A percentile compares a stretch with the other conserved stretches of the same genome.
These are phyloP conservation scores for Colletotrichum plurivorum DNA, from an alignment of 2,329 filamentous ascomycete species.

Conservation along the genomic window DNA sequence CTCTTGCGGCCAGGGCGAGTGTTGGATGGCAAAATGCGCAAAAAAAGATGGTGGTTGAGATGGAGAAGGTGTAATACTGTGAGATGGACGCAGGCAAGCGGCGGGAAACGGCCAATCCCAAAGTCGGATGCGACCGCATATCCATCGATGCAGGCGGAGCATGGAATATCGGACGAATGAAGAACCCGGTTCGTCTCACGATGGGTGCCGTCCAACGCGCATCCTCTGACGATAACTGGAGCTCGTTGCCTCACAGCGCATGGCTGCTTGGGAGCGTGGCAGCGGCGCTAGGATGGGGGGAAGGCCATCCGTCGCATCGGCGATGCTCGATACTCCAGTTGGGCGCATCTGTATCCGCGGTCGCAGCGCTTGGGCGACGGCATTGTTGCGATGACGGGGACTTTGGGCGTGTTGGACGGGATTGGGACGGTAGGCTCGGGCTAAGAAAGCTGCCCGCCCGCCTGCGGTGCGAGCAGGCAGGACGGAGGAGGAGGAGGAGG, in stretches of 20 bases:
- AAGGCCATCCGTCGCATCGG: constrained; percentile 21
- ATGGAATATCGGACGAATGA: constrained; percentile 38
- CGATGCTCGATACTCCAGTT: constrained; percentile 34
- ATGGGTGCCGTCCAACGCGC: constrained; percentile 26
- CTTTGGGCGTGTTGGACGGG: neutral
- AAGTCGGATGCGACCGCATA: constrained; percentile 21
- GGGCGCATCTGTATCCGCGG: constrained; percentile 25
- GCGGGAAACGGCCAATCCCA: constrained; percentile 21
- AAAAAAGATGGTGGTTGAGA: no score
- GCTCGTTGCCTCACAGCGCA: constrained; percentile 36
- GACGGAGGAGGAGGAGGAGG: neutral
- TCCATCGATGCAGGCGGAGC: constrained; percentile 23
- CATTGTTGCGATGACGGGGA: constrained; percentile 1
- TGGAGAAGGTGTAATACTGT: neutral
- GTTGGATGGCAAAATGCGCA: neutral
- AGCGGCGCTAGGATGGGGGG: constrained; percentile 26
- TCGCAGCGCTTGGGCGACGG: constrained; percentile 20
- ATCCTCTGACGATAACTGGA: constrained; percentile 37
- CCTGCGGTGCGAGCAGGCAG: neutral
- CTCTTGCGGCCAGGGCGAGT: constrained; percentile 19
- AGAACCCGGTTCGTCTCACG: constrained; percentile 32
- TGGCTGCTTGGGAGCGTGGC: constrained; percentile 25
- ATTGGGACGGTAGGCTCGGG: neutral
- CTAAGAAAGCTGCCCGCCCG: neutral
- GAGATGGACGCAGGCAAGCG: constrained; percentile 11